These are phyloP conservation scores for Suhomyces taliae DNA, from an alignment of 1,139 yeast genomes.

Conservation along the genomic window DNA sequence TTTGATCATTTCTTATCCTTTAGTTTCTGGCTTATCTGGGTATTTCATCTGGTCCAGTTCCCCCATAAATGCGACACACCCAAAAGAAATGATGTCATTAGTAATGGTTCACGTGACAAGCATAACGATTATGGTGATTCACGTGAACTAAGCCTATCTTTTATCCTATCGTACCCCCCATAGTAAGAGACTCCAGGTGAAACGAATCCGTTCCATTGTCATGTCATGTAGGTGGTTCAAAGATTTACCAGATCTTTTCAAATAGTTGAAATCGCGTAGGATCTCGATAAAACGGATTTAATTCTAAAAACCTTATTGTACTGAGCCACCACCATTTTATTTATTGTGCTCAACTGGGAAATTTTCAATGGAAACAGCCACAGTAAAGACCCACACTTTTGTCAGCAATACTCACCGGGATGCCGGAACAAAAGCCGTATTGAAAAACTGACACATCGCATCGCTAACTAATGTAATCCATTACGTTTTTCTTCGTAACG, in stretches of 20 bases:
- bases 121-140: neutral
- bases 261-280: neutral
- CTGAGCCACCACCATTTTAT: neutral
- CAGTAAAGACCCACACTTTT: neutral
- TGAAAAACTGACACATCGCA: neutral
- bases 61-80: too few species aligned
- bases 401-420: neutral
- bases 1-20: too few species aligned
- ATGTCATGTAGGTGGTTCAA: neutral
- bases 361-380: neutral
- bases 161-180: neutral
- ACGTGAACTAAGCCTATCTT: neutral
- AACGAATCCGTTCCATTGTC: too few species aligned
- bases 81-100: neutral
- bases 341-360: neutral
- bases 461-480: too few species aligned
- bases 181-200: too few species aligned
- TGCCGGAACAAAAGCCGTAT: constrained; percentile 2
- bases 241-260: neutral
- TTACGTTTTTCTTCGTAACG: too few species aligned
- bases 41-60: too few species aligned
- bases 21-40: too few species aligned
- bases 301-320: neutral
- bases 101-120: neutral
- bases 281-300: neutral